Conservation (phyloP, 495 filamentous ascomycete genomes). For the Neurospora discreta region DNA sequence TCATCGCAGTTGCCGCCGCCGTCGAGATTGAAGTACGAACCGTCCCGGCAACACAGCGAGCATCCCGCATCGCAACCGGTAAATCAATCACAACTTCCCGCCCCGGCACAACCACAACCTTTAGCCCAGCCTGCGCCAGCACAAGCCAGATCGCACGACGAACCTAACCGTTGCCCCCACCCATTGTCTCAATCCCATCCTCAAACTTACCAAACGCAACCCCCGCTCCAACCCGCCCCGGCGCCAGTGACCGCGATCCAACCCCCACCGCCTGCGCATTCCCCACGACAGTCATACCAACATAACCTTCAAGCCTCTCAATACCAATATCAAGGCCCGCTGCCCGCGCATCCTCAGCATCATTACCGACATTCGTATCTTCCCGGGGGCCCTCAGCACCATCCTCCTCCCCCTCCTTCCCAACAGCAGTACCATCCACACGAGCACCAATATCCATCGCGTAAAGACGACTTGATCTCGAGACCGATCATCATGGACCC, state of each 20-base stretch:
- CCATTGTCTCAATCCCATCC: not conserved
- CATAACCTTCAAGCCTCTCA: not conserved
- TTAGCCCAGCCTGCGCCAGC: not conserved
- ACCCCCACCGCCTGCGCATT: not conserved
- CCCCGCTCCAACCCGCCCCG: not conserved
- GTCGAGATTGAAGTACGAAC: not conserved
- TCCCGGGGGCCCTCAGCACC: not conserved
- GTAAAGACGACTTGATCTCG: not conserved
- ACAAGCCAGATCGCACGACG: slow-evolving; percentile 1
- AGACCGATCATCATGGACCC: slow-evolving; percentile 34
- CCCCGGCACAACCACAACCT: not conserved
- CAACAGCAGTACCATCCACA: slow-evolving; percentile 1
- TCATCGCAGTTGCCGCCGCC: slow-evolving; percentile 2
- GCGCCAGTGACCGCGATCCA: not conserved
- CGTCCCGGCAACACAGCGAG: not conserved
- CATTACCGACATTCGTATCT: slow-evolving; percentile 1
- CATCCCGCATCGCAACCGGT: not conserved
- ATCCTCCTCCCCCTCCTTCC: slow-evolving; percentile 3
- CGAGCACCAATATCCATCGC: slow-evolving; percentile 1
- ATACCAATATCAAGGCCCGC: not conserved
- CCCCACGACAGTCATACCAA: not conserved
- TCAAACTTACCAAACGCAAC: not conserved
- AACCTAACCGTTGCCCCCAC: not conserved
- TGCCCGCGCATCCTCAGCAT: slow-evolving; percentile 1
- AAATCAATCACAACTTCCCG: not conserved